Evolutionary conservation across 2,329 filamentous ascomycete genomes (phyloP), one percentile per base, ranked within the genome.

Genomic region (Talaromyces sp.): DNA sequence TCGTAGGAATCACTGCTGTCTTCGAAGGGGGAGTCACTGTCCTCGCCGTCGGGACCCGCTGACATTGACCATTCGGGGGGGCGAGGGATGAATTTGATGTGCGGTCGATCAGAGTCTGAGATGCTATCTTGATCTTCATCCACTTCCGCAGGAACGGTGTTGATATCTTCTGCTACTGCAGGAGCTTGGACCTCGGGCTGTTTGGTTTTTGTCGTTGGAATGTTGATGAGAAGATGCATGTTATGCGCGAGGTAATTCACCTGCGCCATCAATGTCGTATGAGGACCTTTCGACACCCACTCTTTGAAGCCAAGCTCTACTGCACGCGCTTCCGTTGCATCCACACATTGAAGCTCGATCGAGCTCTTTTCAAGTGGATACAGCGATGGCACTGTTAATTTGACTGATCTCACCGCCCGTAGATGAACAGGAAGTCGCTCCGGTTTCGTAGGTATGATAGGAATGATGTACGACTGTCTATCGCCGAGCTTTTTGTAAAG

Each of bases 241-340:
- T 91, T 91, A 73, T 90, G 87, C 1, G 87, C 83, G 7, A 94
- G 79, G 71, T 89, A 91, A 73, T 94, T 94, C 70, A 94, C 76
- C 70, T 91, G 89, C 66, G 86, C 89, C 79, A 90, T 90, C 64
- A 95, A 77, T 10, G 84, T 88, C 79, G 89, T 82, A 49, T 88
- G 82, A 45, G 80, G 82, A 70, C 87, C 84, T 61, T 86, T 81
- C 29, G 76, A 77, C 17, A 85, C 83, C 74, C 85, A 88, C 65
- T 84, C 77, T 6, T 83, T 79, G 70, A 94, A 95, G 0, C 88
- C 81, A 61, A 84, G 81, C 75, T 93, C 89, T 1, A 91, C 81
- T 1, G 81, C 81, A 70, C 86, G 85, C 1, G 87, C 89, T 66
- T 89, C 87, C 13, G 80, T 75, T 0, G 84, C 81, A 22, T 86